Evolutionary conservation across 202 grass and related monocot species (phyloP), one percentile per base, ranked within the genome.

Genomic region (Zizania palustris): DNA sequence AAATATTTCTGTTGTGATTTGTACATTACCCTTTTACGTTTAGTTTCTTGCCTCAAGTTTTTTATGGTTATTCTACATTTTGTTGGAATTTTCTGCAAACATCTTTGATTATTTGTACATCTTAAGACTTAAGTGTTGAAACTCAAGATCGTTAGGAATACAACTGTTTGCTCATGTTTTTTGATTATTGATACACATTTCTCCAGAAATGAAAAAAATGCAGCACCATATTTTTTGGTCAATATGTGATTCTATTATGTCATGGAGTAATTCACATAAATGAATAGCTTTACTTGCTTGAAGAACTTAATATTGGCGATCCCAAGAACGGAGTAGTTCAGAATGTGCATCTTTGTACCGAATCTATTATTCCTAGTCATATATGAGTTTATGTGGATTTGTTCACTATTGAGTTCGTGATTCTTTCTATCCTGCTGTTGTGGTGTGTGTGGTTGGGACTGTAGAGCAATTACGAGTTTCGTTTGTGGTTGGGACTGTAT

Each of bases 91-190:
- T 50, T 65, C 35, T 36, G 35, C 4, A 10, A 65, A 38, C 46
- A 77, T 77, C 50, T 62, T 67, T 9, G 55, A 58, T 56, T 38
- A 16, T 7, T 77, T 13, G 35, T 39, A 51, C 63, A 78, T 45
- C 16, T 28, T 9, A n/a, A n/a, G n/a, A n/a, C n/a, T n/a, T n/a
- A 56, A 71, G 9, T 56, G 65, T 46, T 56, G 16, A 72, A 5
- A 39, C 38, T 84, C 49, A 14, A 9, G 28, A 78, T 57, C 59
- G 49, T 40, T 66, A 9, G 7, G 62, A 80, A 85, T 8, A 60
- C 56, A 41, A 48, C 4, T 46, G 7, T 22, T 39, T 14, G 33
- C 7, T 43, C 44, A 36, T 41, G 11, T 51, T 63, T 54, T 4
- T 34, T n/a, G 46, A 14, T 56, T 50, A 61, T 28, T 62, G 0